Percentiles rank a stretch among this genome's conserved stretches.
Conservation (phyloP, 192 early-diverging fungal genomes). For the Backusella psychrophila region DNA sequence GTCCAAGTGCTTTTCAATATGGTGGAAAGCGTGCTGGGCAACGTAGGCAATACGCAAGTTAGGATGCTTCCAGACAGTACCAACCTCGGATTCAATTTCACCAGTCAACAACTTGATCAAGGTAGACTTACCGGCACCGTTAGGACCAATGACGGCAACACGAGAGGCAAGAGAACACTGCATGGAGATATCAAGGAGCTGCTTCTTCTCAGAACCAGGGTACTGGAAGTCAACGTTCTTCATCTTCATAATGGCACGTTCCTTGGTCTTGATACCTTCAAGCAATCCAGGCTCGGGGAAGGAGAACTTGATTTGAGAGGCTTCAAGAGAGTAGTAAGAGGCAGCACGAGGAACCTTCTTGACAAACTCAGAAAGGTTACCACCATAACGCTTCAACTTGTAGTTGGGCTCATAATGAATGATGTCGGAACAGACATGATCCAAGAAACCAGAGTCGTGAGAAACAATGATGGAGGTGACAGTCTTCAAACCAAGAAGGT, state of each 20-base stretch:
- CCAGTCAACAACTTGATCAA: conserved; percentile 76
- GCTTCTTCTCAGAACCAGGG: conserved; percentile 61
- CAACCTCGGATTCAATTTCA: conserved; percentile 67
- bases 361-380: conserved; percentile 80
- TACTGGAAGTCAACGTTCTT: conserved; percentile 67
- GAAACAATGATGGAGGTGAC: conserved; percentile 86
- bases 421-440: conserved; percentile 77
- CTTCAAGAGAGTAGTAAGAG: conserved; percentile 73
- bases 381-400: conserved; percentile 77
- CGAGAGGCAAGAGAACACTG: conserved; percentile 71
- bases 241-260: conserved; percentile 79
- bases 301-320: conserved; percentile 57
- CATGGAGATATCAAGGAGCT: conserved; percentile 60
- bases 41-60: conserved; percentile 84
- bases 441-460: conserved; percentile 84
- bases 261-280: conserved; percentile 70
- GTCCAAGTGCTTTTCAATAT: conserved; percentile 80
- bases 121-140: conserved; percentile 75
- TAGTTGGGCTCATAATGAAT: conserved; percentile 80
- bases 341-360: conserved; percentile 72
- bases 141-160: conserved; percentile 77
- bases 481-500: conserved; percentile 64
- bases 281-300: conserved; percentile 78
- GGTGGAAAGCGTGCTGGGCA: conserved; percentile 86
- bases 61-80: conserved; percentile 79